Evolutionary conservation across 345 rosid species (phyloP).

Genomic region (Lepidium africanum): DNA sequence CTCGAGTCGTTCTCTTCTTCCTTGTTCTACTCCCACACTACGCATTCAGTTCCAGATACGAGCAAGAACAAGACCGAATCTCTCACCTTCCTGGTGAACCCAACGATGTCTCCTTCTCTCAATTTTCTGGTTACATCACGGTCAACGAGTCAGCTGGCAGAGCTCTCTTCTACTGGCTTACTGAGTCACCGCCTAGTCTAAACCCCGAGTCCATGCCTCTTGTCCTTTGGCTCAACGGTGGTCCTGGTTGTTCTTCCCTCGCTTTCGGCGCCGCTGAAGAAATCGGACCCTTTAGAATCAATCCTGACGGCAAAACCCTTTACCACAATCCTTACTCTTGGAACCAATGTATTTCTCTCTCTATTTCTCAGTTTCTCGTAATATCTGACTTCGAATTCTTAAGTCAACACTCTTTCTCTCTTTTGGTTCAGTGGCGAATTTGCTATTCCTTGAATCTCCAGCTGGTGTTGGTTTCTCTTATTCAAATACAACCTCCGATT

Average conservation of each 20-base stretch:
- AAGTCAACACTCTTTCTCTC: background rate
- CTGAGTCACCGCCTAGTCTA: constrained; percentile 58
- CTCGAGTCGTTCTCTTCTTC: constrained; percentile 15
- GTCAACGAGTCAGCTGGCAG: constrained; percentile 78
- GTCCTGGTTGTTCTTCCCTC: constrained; percentile 91
- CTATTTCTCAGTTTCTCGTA: background rate
- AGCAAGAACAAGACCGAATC: constrained; percentile 59
- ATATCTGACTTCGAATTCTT: background rate
- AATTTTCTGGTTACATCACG: constrained; percentile 79
- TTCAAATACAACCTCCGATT: constrained; percentile 70
- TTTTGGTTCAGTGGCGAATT: constrained; percentile 66
- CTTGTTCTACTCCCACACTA: constrained; percentile 22
- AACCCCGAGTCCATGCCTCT: constrained; percentile 40
- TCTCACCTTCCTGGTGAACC: constrained; percentile 72
- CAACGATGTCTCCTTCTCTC: constrained; percentile 50
- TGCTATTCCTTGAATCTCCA: constrained; percentile 90
- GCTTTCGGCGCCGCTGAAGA: constrained; percentile 88
- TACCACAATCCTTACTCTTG: constrained; percentile 72
- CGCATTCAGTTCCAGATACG: constrained; percentile 27
- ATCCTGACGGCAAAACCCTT: constrained; percentile 68
- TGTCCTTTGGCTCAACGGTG: constrained; percentile 89
- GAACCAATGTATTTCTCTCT: constrained; percentile 48
- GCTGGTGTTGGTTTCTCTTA: constrained; percentile 98
- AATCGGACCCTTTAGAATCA: constrained; percentile 76
- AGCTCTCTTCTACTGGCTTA: constrained; percentile 88